These are phyloP conservation scores for Pyrenophora tritici-repentis DNA, from an alignment of 2,329 filamentous ascomycete species.

Conservation along the genomic window DNA sequence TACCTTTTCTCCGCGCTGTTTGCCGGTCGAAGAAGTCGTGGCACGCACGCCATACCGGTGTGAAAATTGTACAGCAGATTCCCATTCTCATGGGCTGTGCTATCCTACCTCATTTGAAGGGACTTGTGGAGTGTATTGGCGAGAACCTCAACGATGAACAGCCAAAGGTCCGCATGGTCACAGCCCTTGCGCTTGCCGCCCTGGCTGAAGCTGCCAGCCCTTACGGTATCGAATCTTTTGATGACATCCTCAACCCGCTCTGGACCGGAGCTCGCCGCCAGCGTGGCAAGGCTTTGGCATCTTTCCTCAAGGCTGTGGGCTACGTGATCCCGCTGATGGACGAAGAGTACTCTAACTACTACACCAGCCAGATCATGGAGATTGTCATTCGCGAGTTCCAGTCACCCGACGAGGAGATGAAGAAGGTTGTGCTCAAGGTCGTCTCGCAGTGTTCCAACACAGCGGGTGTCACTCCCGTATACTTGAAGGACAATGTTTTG, in stretches of 20 bases:
- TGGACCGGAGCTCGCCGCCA: constrained; percentile 98
- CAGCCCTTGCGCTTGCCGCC: constrained; percentile 90
- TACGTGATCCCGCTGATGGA: constrained; percentile 99
- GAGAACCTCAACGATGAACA: constrained; percentile 97
- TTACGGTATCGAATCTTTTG: constrained; percentile 98
- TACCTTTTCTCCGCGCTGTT: constrained; percentile 93
- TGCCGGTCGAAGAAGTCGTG: constrained; percentile 99
- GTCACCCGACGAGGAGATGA: constrained; percentile 99
- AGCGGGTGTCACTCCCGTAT: constrained; percentile 90
- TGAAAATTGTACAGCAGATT: constrained; percentile 99
- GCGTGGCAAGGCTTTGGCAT: constrained; percentile 91
- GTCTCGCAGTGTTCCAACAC: constrained; percentile 94
- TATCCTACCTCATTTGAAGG: constrained; percentile 91
- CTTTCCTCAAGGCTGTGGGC: constrained; percentile 95
- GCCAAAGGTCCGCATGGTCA: constrained; percentile 95
- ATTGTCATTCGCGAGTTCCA: constrained; percentile 94
- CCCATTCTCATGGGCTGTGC: constrained; percentile 98
- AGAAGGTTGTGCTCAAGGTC: constrained; percentile 97
- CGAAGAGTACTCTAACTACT: constrained; percentile 99
- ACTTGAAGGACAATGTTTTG: constrained; percentile 92
- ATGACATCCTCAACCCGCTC: constrained; percentile 93
- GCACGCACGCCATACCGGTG: constrained; percentile 96
- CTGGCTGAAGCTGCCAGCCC: constrained; percentile 95
- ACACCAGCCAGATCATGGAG: constrained; percentile 98
- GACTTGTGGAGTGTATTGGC: constrained; percentile 92